Percentiles rank a stretch among this genome's conserved stretches.
phyloP scores from a whole-genome alignment of 148 eudicot genomes.

The Diospyros kaki region DNA sequence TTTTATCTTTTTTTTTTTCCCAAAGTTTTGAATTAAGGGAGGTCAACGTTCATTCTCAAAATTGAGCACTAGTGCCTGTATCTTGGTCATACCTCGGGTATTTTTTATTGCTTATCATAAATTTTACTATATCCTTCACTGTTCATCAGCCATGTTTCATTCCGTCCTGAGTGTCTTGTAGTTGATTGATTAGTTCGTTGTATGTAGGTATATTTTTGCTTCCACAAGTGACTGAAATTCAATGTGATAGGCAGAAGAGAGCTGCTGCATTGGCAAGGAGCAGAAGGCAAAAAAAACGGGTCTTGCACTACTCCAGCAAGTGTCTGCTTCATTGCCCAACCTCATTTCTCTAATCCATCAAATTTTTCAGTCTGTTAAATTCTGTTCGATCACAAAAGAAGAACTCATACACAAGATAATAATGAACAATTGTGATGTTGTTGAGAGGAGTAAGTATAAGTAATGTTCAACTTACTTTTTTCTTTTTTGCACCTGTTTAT shows the following conservation, averaged over 20 bases:
- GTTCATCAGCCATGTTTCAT: background rate
- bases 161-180: background rate
- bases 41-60: too few species aligned
- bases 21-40: too few species aligned
- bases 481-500: background rate
- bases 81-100: too few species aligned
- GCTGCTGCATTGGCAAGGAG: slow-evolving; percentile 2
- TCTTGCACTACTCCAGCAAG: slow-evolving; percentile 3
- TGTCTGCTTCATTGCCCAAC: slow-evolving; percentile 25
- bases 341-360: slow-evolving; percentile 27
- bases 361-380: slow-evolving; percentile 29
- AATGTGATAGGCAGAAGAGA: slow-evolving; percentile 13
- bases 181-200: background rate
- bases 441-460: slow-evolving; percentile 29
- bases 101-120: too few species aligned
- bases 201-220: background rate
- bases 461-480: background rate
- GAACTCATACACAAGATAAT: slow-evolving; percentile 47
- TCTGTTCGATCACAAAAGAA: slow-evolving; percentile 36
- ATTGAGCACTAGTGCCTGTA: too few species aligned
- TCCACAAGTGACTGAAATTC: background rate
- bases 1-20: too few species aligned
- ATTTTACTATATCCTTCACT: too few species aligned
- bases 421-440: slow-evolving; percentile 29
- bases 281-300: slow-evolving; percentile 6